Percentiles rank a stretch among this genome's conserved stretches.
These are phyloP conservation scores for Xerophyta viscosa DNA, from an alignment of 106 monocot species.

Conservation along the genomic window DNA sequence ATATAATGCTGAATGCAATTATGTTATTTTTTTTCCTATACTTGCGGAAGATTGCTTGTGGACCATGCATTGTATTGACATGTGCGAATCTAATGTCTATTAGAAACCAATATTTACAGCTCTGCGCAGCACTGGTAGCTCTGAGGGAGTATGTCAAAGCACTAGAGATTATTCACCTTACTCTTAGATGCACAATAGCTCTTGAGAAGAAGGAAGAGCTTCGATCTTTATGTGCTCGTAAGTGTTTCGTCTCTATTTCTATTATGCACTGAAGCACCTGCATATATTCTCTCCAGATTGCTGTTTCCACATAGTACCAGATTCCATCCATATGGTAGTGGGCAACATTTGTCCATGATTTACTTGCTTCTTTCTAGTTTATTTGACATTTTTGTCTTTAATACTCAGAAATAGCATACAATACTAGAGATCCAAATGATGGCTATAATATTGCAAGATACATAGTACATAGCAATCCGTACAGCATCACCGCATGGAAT, in stretches of 20 bases:
- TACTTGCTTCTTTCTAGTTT: too few species aligned
- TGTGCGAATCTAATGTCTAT: too few species aligned
- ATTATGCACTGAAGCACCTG: too few species aligned
- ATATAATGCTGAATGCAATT: too few species aligned
- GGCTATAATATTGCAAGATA: conserved; percentile 83
- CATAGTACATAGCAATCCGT: conserved; percentile 63
- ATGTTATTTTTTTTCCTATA: too few species aligned
- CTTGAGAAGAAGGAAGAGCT: conserved; percentile 72
- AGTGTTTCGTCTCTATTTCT: conserved; percentile 16
- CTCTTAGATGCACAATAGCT: conserved; percentile 38
- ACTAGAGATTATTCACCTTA: conserved; percentile 56
- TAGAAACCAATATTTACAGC: conserved; percentile 35
- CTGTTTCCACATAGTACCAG: too few species aligned
- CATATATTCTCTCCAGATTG: too few species aligned
- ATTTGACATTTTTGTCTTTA: conserved; percentile 9
- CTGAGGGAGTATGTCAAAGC: conserved; percentile 65
- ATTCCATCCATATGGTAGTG: too few species aligned
- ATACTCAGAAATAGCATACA: conserved; percentile 79
- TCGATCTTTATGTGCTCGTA: conserved; percentile 72
- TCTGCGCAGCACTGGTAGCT: conserved; percentile 62
- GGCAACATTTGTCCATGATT: too few species aligned
- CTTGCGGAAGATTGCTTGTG: too few species aligned
- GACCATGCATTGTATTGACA: too few species aligned
- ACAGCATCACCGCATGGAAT: conserved; percentile 85
- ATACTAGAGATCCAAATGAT: conserved; percentile 69